Evolutionary conservation across 2,329 filamentous ascomycete species (phyloP).

Genomic region (Claviceps africana): DNA sequence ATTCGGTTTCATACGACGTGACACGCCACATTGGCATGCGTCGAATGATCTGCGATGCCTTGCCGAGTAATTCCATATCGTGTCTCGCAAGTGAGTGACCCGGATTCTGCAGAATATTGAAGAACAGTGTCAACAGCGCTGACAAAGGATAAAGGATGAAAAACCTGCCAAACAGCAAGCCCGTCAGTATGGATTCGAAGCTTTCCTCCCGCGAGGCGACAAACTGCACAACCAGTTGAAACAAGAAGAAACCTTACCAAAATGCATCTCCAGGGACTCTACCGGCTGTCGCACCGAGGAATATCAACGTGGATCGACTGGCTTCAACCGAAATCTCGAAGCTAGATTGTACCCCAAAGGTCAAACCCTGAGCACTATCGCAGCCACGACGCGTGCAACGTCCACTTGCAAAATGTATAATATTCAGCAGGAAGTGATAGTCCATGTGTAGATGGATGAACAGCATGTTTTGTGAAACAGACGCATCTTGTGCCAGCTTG

Average conservation of each 20-base stretch:
- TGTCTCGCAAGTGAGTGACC: constrained; percentile 24
- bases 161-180: constrained; percentile 23
- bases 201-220: too few relatives aligned
- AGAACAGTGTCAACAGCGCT: constrained; percentile 39
- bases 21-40: constrained; percentile 18
- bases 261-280: constrained; percentile 32
- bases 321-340: constrained; percentile 39
- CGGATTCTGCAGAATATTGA: constrained; percentile 37
- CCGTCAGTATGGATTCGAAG: not conserved
- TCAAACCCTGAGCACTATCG: constrained; percentile 12
- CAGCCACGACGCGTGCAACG: constrained; percentile 27
- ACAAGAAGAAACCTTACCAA: constrained; percentile 24
- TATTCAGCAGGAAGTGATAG: constrained; percentile 40
- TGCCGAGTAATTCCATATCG: constrained; percentile 32
- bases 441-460: constrained; percentile 35
- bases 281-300: constrained; percentile 27
- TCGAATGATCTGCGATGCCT: constrained; percentile 28
- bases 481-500: constrained; percentile 15
- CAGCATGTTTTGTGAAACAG: constrained; percentile 27
- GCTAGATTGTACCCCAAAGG: constrained; percentile 35
- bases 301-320: constrained; percentile 39
- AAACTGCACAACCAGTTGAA: not conserved
- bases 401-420: constrained; percentile 41
- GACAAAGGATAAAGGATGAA: constrained; percentile 43
- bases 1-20: constrained; percentile 22